Conservation (phyloP, 139 green algal genomes). For the Chlamydomonas sphaeroides region DNA sequence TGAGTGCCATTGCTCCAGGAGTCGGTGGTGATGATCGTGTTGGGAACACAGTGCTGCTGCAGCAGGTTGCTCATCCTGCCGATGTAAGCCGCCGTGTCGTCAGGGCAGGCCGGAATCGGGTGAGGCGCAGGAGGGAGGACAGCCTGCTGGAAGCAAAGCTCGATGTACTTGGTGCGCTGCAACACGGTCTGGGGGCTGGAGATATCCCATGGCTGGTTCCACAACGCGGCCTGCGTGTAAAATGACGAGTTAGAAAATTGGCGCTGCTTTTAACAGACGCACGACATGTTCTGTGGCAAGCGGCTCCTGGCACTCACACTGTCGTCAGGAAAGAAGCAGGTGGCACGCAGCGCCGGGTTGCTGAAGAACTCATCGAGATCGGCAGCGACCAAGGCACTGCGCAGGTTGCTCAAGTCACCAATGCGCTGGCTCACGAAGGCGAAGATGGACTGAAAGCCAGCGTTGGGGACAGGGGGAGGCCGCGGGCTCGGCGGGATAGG, state of each 20-base stretch:
- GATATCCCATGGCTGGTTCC: too few species aligned
- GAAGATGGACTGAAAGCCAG: constrained; percentile 7
- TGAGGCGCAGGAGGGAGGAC: too few species aligned
- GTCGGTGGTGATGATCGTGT: constrained; percentile 4
- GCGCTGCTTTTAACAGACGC: too few species aligned
- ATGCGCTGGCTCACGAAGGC: constrained; percentile 8
- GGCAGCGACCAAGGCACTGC: background rate
- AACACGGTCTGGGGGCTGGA: too few species aligned
- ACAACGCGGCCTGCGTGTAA: too few species aligned
- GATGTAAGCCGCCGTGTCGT: too few species aligned
- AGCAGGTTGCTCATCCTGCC: background rate
- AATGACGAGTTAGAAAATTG: too few species aligned
- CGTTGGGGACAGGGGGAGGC: constrained; percentile 9
- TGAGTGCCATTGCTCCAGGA: background rate
- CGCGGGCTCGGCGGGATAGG: background rate
- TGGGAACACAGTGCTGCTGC: constrained; percentile 8
- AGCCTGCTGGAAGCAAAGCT: too few species aligned
- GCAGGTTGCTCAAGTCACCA: background rate
- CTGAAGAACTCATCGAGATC: background rate
- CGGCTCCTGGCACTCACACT: background rate
- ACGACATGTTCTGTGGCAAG: too few species aligned
- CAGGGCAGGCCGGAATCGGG: too few species aligned
- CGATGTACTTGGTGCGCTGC: too few species aligned
- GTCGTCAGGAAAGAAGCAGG: constrained; percentile 39
- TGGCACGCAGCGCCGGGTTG: constrained; percentile 11